phyloP scores from a whole-genome alignment of 345 rosid species.

The Citrus trifoliata region DNA sequence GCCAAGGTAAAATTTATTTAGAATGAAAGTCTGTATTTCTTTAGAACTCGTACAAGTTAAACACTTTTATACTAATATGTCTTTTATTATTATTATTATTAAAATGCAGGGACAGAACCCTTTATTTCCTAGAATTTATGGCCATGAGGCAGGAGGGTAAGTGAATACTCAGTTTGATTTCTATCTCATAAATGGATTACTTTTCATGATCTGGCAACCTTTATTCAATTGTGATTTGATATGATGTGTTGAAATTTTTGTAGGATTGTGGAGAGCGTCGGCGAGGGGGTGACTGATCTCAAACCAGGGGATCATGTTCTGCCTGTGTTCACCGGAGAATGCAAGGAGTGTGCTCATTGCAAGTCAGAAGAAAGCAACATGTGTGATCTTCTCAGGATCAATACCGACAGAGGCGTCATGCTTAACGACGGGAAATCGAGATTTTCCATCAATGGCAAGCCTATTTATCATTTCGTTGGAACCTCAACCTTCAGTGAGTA shows the following conservation, averaged over 20 bases:
- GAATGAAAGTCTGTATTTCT: too few species aligned
- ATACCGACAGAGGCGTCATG: slow-evolving; percentile 37
- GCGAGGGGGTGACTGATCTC: slow-evolving; percentile 34
- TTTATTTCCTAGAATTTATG: slow-evolving; percentile 27
- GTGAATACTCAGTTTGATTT: neutral
- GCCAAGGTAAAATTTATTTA: slow-evolving; percentile 19
- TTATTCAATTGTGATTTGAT: neutral
- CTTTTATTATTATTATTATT: too few species aligned
- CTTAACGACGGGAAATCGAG: slow-evolving; percentile 35
- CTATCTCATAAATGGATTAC: neutral
- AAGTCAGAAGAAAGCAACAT: slow-evolving; percentile 35
- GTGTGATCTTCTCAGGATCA: slow-evolving; percentile 36
- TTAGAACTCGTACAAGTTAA: too few species aligned
- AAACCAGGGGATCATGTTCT: slow-evolving; percentile 42
- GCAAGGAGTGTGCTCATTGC: slow-evolving; percentile 33
- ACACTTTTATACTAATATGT: too few species aligned
- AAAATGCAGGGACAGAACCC: slow-evolving; percentile 21
- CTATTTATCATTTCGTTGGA: slow-evolving; percentile 41
- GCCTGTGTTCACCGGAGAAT: slow-evolving; percentile 41
- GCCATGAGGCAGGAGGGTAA: slow-evolving; percentile 31
- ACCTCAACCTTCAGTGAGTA: slow-evolving; percentile 41
- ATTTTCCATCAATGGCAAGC: slow-evolving; percentile 39
- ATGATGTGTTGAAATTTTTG: neutral
- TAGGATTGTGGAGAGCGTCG: slow-evolving; percentile 46
- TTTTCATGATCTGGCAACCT: neutral